Percentiles rank a stretch among this genome's conserved stretches.
Evolutionary conservation across 495 filamentous ascomycete species (phyloP).

Genomic region (Neurospora cerealis): DNA sequence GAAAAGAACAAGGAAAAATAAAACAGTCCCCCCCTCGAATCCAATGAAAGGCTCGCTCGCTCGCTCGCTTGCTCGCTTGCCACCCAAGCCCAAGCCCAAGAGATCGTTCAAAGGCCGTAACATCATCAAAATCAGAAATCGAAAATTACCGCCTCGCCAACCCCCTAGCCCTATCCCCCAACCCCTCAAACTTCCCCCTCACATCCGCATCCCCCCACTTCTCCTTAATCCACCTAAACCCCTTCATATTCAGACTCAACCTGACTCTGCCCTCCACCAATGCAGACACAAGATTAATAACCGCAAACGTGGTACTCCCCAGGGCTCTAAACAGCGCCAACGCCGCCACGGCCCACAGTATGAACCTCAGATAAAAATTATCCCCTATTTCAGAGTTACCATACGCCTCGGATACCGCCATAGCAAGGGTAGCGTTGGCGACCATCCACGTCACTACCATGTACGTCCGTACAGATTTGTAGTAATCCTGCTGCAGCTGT

Average conservation of each 20-base stretch:
- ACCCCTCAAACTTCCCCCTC: slow-evolving; percentile 32
- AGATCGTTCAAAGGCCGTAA: too few relatives aligned
- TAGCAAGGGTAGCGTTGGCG: slow-evolving; percentile 81
- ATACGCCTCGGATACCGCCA: slow-evolving; percentile 89
- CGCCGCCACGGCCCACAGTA: slow-evolving; percentile 84
- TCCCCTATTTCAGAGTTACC: slow-evolving; percentile 51
- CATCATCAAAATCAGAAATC: too few relatives aligned
- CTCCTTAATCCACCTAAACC: slow-evolving; percentile 31
- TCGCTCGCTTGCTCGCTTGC: background rate
- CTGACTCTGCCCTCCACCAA: slow-evolving; percentile 78
- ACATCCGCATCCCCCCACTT: slow-evolving; percentile 58
- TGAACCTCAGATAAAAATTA: slow-evolving; percentile 88
- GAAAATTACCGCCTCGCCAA: slow-evolving; percentile 9
- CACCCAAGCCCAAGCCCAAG: background rate
- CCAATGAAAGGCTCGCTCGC: too few relatives aligned
- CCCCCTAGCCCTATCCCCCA: slow-evolving; percentile 25
- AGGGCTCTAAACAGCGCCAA: slow-evolving; percentile 77
- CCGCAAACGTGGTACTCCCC: slow-evolving; percentile 68
- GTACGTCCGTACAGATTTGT: slow-evolving; percentile 94
- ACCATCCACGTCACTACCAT: slow-evolving; percentile 98
- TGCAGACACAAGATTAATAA: slow-evolving; percentile 73
- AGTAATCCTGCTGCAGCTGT: slow-evolving; percentile 96
- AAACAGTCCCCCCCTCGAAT: background rate
- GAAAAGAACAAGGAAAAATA: background rate
- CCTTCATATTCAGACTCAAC: slow-evolving; percentile 42